Conservation (phyloP, 2,329 filamentous ascomycete genomes). For the Fusarium nisikadoi region DNA sequence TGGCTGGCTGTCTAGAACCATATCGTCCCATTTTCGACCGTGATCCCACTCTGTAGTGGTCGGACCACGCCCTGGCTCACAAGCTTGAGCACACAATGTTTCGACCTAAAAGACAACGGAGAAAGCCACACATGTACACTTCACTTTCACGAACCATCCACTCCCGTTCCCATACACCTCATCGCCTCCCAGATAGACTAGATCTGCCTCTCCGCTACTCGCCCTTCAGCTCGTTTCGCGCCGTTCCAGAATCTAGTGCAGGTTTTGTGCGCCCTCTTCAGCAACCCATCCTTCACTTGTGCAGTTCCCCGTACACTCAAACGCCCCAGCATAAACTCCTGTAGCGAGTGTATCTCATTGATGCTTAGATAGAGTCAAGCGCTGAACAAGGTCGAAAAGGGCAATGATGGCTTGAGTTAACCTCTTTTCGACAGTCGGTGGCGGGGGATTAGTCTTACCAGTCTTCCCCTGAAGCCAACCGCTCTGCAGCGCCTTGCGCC, state of each 20-base stretch:
- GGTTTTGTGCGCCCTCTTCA: not conserved
- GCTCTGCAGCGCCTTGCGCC: constrained; percentile 3
- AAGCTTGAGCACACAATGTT: not conserved
- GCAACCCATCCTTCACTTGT: constrained; percentile 3
- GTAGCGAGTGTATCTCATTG: not conserved
- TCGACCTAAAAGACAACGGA: not conserved
- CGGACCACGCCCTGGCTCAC: not conserved
- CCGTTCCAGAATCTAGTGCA: constrained; percentile 21
- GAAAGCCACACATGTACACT: constrained; percentile 10
- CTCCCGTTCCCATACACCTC: constrained; percentile 13
- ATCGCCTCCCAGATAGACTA: not conserved
- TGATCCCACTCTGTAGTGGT: not conserved
- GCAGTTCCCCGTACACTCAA: constrained; percentile 26
- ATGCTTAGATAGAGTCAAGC: no score
- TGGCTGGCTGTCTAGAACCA: constrained; percentile 14
- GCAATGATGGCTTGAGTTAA: not conserved
- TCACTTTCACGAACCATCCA: constrained; percentile 2
- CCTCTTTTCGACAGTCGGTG: not conserved
- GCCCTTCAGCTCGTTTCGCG: not conserved
- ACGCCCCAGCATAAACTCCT: constrained; percentile 13
- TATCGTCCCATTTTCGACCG: constrained; percentile 2
- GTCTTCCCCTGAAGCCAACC: not conserved
- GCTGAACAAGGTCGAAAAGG: not conserved
- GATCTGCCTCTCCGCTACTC: not conserved
- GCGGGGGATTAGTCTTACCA: not conserved